Percentiles rank a stretch among this genome's conserved stretches.
Evolutionary conservation across 768 basidiomycete genomes (phyloP).

Genomic region (Hygrophoropsis aurantiaca): DNA sequence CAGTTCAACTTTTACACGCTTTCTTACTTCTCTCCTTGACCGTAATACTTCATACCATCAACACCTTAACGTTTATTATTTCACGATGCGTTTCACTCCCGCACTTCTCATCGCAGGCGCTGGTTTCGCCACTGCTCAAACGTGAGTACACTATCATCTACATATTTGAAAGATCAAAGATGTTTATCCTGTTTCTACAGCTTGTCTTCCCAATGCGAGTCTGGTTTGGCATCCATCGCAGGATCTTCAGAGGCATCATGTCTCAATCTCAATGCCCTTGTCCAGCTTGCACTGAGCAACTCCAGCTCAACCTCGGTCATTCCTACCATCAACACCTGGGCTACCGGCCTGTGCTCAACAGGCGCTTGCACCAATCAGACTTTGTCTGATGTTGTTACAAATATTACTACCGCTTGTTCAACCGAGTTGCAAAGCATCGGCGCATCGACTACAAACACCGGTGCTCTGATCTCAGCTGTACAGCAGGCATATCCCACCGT

Average conservation of each 20-base stretch:
- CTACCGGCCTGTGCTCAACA: conserved; percentile 52
- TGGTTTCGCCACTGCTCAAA: conserved; percentile 42
- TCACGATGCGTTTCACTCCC: conserved; percentile 24
- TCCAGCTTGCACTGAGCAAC: conserved; percentile 23
- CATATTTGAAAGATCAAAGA: conserved; percentile 1
- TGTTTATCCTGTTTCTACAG: conserved; percentile 19
- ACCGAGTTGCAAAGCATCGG: conserved; percentile 34
- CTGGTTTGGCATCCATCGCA: conserved; percentile 45
- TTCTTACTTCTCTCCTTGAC: too few relatives aligned
- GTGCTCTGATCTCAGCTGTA: conserved; percentile 36
- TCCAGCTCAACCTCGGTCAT: conserved; percentile 34
- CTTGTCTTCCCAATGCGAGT: conserved; percentile 50
- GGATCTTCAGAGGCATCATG: conserved; percentile 35
- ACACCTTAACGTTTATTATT: neutral
- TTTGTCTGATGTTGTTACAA: conserved; percentile 51
- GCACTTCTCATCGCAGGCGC: conserved; percentile 30
- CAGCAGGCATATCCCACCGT: conserved; percentile 56
- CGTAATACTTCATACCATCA: too few relatives aligned
- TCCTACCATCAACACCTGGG: conserved; percentile 56
- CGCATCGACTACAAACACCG: conserved; percentile 11
- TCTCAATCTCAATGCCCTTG: conserved; percentile 37
- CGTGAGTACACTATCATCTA: conserved; percentile 30
- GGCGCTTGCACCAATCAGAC: conserved; percentile 60
- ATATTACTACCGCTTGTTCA: conserved; percentile 52
- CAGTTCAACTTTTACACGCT: too few relatives aligned